Evolutionary conservation across 768 basidiomycete genomes (phyloP), one percentile per base, ranked within the genome.

Genomic region (Tricholoma bakamatsutake): DNA sequence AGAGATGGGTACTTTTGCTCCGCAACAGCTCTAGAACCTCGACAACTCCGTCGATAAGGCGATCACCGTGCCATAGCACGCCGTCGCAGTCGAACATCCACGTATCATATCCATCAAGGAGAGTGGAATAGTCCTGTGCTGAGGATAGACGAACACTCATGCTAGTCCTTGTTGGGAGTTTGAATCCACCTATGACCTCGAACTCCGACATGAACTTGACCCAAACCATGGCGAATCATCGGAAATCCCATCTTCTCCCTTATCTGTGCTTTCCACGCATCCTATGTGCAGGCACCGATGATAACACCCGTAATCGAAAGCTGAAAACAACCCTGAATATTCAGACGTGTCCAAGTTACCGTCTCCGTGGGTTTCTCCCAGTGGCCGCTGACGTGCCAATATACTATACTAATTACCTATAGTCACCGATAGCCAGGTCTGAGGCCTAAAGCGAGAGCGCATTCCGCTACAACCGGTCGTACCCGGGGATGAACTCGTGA

Each of bases 1-100:
- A 45, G 6, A 9, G 6, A 18, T 46, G 69, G 90, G 64, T 71
- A 90, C 93, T 86, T 69, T 78, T 78, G 57, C 76, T 75, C 58
- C 94, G 82, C 61, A 97, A 74, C 56, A 87, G 72, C 48, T 77
- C 72, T 60, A 98, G 76, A 17, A 92, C 90, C 45, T 93, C 82
- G 40, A 82, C 71, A 2, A 84, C 87, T 8, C 92, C 92, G 13
- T 91, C 86, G 62, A 95, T 82, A 30, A 89, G 74, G 48, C 78
- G 76, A 69, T 89, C 87, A 13, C 90, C 94, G 55, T 85, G 83
- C 91, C 95, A 98, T 33, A 98, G 77, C 18, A 98, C 95, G 12
- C 94, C 95, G 66, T 98, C 94, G 67, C 95, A 98, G 71, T 98
- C 94, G 60, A 97, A 90, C 71, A 98, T 80, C 85, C 93, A 96